A percentile compares a stretch with the other conserved stretches of the same genome.
Conservation (phyloP, 2,329 filamentous ascomycete species). For the Tolypocladium ovalisporum region DNA sequence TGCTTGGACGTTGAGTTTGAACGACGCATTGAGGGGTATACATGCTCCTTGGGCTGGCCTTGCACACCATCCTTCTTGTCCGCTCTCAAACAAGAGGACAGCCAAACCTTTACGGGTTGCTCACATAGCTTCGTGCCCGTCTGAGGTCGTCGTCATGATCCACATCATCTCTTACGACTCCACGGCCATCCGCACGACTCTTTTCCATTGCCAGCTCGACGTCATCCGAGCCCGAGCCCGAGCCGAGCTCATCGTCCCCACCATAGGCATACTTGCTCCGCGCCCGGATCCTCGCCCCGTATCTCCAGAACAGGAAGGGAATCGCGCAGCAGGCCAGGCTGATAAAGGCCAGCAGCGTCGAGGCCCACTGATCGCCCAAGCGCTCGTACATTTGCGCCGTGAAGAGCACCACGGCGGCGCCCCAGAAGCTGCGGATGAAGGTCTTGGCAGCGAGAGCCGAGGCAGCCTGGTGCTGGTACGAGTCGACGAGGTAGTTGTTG, state of each 20-base stretch:
- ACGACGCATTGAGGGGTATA: neutral
- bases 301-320: conserved; percentile 73
- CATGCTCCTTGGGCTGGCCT: neutral
- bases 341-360: conserved; percentile 61
- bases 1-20: neutral
- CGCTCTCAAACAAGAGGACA: neutral
- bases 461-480: conserved; percentile 61
- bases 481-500: conserved; percentile 61
- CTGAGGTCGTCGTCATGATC: conserved; percentile 27
- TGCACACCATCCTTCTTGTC: neutral
- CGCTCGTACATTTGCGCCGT: conserved; percentile 70
- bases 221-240: conserved; percentile 17
- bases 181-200: conserved; percentile 8
- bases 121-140: conserved; percentile 34
- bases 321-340: conserved; percentile 70
- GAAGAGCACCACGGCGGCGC: conserved; percentile 66
- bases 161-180: conserved; percentile 17
- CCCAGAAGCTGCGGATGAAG: conserved; percentile 70
- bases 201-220: conserved; percentile 23
- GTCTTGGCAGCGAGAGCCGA: conserved; percentile 76
- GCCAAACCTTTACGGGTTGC: conserved; percentile 26
- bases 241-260: conserved; percentile 37
- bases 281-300: conserved; percentile 58
- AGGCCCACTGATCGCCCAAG: conserved; percentile 67
- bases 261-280: conserved; percentile 63